These are phyloP conservation scores for Taiwanofungus camphoratus DNA, from an alignment of 1,284 basidiomycete species.

Conservation along the genomic window DNA sequence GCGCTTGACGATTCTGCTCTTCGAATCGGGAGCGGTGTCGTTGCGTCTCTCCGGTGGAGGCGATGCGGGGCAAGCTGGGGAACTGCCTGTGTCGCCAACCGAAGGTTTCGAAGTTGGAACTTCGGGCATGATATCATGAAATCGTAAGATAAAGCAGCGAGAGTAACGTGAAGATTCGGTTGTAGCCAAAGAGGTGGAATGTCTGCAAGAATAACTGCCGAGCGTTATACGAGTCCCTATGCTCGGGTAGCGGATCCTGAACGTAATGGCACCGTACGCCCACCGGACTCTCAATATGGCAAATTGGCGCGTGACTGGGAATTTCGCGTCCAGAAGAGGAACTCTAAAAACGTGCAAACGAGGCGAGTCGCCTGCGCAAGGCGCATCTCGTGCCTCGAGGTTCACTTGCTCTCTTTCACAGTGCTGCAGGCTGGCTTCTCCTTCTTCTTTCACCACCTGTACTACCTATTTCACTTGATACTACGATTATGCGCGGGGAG, in stretches of 20 bases:
- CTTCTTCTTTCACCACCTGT: constrained; percentile 17
- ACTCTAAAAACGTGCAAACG: background rate
- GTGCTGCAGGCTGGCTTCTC: constrained; percentile 22
- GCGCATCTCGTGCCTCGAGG: constrained; percentile 19
- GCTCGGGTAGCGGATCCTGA: background rate
- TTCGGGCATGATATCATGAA: constrained; percentile 5
- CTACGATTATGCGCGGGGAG: constrained; percentile 56
- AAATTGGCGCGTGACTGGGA: background rate
- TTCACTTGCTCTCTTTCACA: constrained; percentile 9
- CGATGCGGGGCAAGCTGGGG: constrained; percentile 7
- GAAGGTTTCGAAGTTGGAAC: background rate
- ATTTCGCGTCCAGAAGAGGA: no score
- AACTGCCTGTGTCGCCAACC: constrained; percentile 3
- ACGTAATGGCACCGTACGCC: constrained; percentile 11
- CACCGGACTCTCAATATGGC: background rate
- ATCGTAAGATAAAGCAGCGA: background rate
- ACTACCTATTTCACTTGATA: constrained; percentile 9
- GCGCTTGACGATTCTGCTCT: constrained; percentile 25
- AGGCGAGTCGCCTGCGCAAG: constrained; percentile 15
- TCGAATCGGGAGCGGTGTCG: constrained; percentile 8
- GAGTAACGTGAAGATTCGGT: background rate
- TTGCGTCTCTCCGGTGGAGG: constrained; percentile 2
- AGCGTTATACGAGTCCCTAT: no score
- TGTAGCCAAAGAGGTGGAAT: background rate
- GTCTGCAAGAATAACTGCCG: no score